Evolutionary conservation across 192 early-diverging fungal species (phyloP).

Genomic region (Linnemannia elongata): DNA sequence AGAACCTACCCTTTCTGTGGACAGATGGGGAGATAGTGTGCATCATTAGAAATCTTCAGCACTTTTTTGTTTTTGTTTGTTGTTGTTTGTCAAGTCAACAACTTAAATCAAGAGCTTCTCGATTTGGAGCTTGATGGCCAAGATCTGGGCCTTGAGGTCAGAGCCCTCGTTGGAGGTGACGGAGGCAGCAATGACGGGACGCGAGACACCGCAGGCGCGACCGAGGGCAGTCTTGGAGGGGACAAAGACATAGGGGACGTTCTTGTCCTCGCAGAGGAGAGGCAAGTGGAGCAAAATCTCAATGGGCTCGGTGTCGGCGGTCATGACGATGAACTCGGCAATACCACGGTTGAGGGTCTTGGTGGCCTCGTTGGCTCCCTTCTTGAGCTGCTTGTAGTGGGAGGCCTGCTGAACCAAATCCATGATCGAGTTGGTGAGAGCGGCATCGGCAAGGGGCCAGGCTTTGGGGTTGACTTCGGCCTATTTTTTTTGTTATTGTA

Average conservation of each 20-base stretch:
- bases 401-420: constrained; percentile 99
- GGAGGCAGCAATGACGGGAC: constrained; percentile 91
- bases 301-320: constrained; percentile 97
- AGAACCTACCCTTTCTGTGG: constrained; percentile 6
- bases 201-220: constrained; percentile 97
- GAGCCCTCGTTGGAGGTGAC: constrained; percentile 98
- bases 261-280: constrained; percentile 99
- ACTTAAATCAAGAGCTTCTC: constrained; percentile 92
- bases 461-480: constrained; percentile 76
- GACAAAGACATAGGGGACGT: constrained; percentile 99
- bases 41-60: constrained; percentile 13
- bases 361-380: constrained; percentile 99
- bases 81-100: background rate
- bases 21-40: constrained; percentile 7
- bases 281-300: constrained; percentile 98
- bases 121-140: constrained; percentile 90
- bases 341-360: constrained; percentile 99
- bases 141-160: constrained; percentile 94
- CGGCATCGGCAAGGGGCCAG: constrained; percentile 92
- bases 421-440: constrained; percentile 91
- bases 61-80: background rate
- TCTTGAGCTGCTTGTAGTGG: constrained; percentile 99
- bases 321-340: constrained; percentile 99
- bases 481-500: constrained; percentile 92
- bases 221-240: constrained; percentile 97